phyloP scores from a whole-genome alignment of 306 rosid species.

The Begonia peltatifolia region DNA sequence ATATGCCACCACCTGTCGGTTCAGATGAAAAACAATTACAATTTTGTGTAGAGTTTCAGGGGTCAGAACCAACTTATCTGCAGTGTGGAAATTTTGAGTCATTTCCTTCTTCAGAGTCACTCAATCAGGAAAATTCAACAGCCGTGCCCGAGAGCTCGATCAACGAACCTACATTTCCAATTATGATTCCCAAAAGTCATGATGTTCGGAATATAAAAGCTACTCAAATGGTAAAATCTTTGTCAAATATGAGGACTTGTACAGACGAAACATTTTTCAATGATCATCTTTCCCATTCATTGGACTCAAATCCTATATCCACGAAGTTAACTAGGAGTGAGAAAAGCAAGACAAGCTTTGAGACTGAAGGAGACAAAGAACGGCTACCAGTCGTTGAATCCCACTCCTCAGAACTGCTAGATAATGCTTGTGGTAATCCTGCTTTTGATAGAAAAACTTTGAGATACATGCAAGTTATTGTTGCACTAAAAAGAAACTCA shows the following conservation, averaged over 20 bases:
- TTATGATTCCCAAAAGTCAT: conserved; percentile 26
- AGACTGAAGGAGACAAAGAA: conserved; percentile 21
- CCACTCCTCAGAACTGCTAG: conserved; percentile 24
- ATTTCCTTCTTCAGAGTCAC: conserved; percentile 14
- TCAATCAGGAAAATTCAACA: conserved; percentile 15
- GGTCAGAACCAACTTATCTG: conserved; percentile 5
- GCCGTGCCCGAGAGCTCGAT: conserved; percentile 18
- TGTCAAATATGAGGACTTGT: conserved; percentile 40
- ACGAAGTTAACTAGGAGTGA: conserved; percentile 17
- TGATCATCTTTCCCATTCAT: conserved; percentile 38
- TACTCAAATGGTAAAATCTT: conserved; percentile 31
- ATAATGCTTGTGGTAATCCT: conserved; percentile 18
- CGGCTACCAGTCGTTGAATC: conserved; percentile 18
- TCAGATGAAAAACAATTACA: conserved; percentile 39
- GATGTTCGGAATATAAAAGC: conserved; percentile 21
- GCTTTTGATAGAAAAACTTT: conserved; percentile 37
- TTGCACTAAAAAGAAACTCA: too few relatives aligned
- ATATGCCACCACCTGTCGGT: conserved; percentile 15
- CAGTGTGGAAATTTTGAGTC: conserved; percentile 13
- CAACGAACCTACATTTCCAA: conserved; percentile 23
- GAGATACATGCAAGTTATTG: too few relatives aligned
- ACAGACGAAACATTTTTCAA: conserved; percentile 13
- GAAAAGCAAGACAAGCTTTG: conserved; percentile 22
- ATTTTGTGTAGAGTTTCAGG: conserved; percentile 25
- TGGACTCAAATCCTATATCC: conserved; percentile 34